Conservation (phyloP, 1,284 basidiomycete genomes). For the Leccinum fuscescens region DNA sequence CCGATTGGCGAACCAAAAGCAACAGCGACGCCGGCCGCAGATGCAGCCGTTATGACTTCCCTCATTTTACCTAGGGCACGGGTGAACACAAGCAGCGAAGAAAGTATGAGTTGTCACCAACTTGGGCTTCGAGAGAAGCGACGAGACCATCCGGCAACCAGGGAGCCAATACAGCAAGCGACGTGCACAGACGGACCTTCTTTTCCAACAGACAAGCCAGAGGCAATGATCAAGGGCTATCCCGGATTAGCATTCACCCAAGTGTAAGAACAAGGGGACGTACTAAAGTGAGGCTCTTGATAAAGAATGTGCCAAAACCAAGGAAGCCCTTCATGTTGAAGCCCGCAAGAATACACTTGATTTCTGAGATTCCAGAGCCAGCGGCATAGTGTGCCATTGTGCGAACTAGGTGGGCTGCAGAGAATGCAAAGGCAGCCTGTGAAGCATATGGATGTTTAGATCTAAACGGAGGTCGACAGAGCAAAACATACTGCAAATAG, state of each 20-base stretch:
- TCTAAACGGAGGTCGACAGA: conserved; percentile 3
- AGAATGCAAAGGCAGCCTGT: conserved; percentile 77
- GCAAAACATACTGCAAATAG: conserved; percentile 84
- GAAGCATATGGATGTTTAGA: conserved; percentile 2
- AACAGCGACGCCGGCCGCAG: conserved; percentile 95
- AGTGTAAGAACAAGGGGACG: conserved; percentile 30
- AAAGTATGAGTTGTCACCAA: conserved; percentile 37
- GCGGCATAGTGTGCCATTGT: conserved; percentile 93
- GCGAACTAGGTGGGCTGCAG: conserved; percentile 86
- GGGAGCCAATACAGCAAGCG: conserved; percentile 89
- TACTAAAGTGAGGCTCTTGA: conserved; percentile 91
- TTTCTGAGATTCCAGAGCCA: conserved; percentile 97
- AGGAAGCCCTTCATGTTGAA: conserved; percentile 97
- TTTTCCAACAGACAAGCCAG: conserved; percentile 95
- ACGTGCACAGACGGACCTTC: conserved; percentile 99
- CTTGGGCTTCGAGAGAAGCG: conserved; percentile 88
- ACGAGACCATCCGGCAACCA: conserved; percentile 81
- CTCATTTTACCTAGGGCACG: conserved; percentile 80
- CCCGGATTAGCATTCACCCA: conserved; percentile 10
- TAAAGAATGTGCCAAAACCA: conserved; percentile 83
- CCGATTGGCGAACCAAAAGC: conserved; percentile 98
- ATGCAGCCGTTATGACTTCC: conserved; percentile 92
- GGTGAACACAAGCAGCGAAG: conserved; percentile 8
- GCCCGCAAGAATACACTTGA: conserved; percentile 97
- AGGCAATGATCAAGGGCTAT: conserved; percentile 95